phyloP scores from a whole-genome alignment of 1,284 basidiomycete species.

The Trametes sp. region DNA sequence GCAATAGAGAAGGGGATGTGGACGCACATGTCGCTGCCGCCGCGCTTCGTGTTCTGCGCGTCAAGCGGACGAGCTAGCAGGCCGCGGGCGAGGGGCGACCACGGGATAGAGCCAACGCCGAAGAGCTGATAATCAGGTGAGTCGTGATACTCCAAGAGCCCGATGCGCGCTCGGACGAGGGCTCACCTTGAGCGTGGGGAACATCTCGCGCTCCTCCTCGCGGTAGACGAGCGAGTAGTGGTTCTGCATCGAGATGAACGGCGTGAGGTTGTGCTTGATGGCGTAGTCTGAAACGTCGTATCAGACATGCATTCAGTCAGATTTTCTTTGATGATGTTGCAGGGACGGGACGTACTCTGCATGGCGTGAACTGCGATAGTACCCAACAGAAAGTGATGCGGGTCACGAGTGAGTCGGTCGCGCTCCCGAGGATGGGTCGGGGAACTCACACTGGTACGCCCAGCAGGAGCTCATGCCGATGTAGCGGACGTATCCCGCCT shows the following conservation, averaged over 20 bases:
- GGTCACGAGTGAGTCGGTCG: too few relatives aligned
- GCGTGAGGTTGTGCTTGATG: conserved; percentile 40
- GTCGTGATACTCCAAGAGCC: background rate
- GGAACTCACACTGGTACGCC: conserved; percentile 37
- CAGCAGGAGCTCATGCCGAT: conserved; percentile 49
- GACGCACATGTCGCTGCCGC: conserved; percentile 44
- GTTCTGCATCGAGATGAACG: conserved; percentile 52
- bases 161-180: background rate
- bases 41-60: conserved; percentile 39
- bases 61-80: conserved; percentile 52
- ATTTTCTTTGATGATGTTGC: too few relatives aligned
- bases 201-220: conserved; percentile 48
- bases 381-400: too few relatives aligned
- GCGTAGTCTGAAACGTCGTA: conserved; percentile 37
- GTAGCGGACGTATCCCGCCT: conserved; percentile 46
- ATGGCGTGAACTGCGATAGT: conserved; percentile 32
- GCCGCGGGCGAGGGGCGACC: conserved; percentile 59
- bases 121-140: conserved; percentile 30
- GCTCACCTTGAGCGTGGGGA: conserved; percentile 38
- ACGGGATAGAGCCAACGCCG: conserved; percentile 52
- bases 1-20: too few relatives aligned
- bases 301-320: too few relatives aligned
- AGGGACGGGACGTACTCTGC: conserved; percentile 34
- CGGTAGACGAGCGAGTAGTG: conserved; percentile 45
- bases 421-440: background rate